Evolutionary conservation across 1,139 yeast genomes (phyloP), one percentile per base, ranked within the genome.

Genomic region (Suhomyces taliae): DNA sequence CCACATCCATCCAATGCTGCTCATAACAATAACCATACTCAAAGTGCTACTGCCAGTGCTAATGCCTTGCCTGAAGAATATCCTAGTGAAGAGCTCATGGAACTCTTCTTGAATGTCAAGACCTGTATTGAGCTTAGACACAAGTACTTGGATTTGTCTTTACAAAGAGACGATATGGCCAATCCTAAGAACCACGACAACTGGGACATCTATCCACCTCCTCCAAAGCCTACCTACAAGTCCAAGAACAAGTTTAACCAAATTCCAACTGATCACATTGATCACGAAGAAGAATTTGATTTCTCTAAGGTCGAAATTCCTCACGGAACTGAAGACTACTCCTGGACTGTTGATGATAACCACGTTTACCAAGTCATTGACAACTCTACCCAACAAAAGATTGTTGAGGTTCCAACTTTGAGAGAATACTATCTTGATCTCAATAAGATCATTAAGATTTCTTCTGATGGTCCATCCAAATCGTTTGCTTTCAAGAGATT

Each of bases 381-480:
- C 29, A 69, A 64, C 32, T 56, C 65, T 1, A 56, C 62, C 2
- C 67, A 64, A 10, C 61, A 66, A 27, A 62, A 74, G 1, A 61
- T 88, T 37, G 80, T 83, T 8, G 64, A 78, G n/a, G 78, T 89
- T 12, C 97, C 99, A 10, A 75, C 87, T 1, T 74, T 95, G 50
- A 79, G 81, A 47, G 97, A 93, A 40, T 95, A 86, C 66, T 93
- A 89, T 65, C 69, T 81, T 56, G 99, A 93, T 64, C 70, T 91
- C 61, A 93, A 87, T 47, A 80, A 75, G 47, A 81, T 93, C 53
- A 79, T 81, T 29, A 69, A 76, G 24, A 78, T 90, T 46, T 86
- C 96, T 5, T 85, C 95, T 4, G 97, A 91, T 65, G 99, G 99
- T 0, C 99, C 99, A 4, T 81, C 95, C n/a, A 95, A 95, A 66